Evolutionary conservation across 1,139 yeast species (phyloP), one percentile per base, ranked within the genome.

Genomic region (Yamadazyma jaroonii): DNA sequence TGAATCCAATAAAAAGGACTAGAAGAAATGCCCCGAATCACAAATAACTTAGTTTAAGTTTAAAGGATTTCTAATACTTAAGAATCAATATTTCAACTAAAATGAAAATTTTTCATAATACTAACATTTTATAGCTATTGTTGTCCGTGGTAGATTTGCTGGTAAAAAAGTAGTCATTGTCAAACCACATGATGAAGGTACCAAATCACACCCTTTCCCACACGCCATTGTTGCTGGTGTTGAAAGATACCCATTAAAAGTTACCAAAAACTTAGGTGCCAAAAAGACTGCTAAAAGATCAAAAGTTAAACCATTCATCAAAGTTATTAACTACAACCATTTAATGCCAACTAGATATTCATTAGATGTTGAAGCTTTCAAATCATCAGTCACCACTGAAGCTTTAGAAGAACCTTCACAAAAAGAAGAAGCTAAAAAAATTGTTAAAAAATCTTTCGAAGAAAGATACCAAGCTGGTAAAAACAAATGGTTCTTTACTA

Each of bases 101-200:
- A 31, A 21, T 21, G 17, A 31, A 31, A 31, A 31, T 12, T n/a
- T 23, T 22, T 23, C 28, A 6, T 9, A 15, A 27, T 66, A 65
- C 70, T 65, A 69, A 70, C 75, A 44, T 23, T 15, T 35, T 31
- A 66, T 56, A 56, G 97, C 98, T 79, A 90, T 92, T 78, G 90
- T 92, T 73, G 96, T 92, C 76, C 94, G 97, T 77, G 99, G 99
- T 71, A 94, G 98, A 81, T 92, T 82, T 87, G 99, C 99, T 73
- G 99, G 99, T 82, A 92, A 90, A 88, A 94, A 94, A 86, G 98
- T 94, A 59, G 98, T 94, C 72, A 89, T 94, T 72, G 92, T 94
- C 71, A 89, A 88, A 78, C 94, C 97, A 62, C 95, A 87, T 73
- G 98, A 94, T 69, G 97, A 92, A 67, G 99, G 99, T 70, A 81